Conservation (phyloP, 768 basidiomycete species). For the Hypholoma sublateritium region DNA sequence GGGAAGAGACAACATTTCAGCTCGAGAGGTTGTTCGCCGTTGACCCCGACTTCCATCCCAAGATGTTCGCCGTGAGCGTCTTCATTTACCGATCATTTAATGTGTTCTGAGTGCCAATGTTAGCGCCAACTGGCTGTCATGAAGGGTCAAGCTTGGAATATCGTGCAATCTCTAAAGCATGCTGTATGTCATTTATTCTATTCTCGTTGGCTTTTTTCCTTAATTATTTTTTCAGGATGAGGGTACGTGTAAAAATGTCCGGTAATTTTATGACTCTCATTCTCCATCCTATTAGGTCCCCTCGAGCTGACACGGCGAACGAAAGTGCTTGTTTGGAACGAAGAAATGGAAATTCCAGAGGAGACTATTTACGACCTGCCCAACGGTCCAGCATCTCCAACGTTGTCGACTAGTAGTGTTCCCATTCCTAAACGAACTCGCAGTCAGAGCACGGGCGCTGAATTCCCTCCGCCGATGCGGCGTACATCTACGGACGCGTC, state of each 20-base stretch:
- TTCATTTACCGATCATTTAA: constrained; percentile 1
- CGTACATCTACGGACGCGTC: constrained; percentile 62
- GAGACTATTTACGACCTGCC: constrained; percentile 43
- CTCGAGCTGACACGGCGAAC: constrained; percentile 84
- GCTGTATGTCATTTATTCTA: constrained; percentile 43
- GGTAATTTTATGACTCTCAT: not conserved
- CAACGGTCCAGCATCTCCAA: constrained; percentile 51
- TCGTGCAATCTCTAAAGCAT: constrained; percentile 81
- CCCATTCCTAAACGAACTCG: constrained; percentile 53
- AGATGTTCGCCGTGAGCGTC: constrained; percentile 75
- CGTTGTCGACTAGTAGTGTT: constrained; percentile 59
- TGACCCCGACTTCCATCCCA: constrained; percentile 86
- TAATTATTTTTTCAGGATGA: constrained; percentile 55
- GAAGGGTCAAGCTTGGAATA: constrained; percentile 91
- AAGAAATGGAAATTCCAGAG: constrained; percentile 73
- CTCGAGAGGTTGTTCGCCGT: constrained; percentile 75
- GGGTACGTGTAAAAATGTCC: constrained; percentile 40
- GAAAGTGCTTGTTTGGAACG: constrained; percentile 84
- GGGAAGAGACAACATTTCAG: constrained; percentile 83
- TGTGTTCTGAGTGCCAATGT: constrained; percentile 2
- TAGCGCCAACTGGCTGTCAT: constrained; percentile 90
- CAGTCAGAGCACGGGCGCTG: constrained; percentile 63
- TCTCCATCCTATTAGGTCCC: constrained; percentile 55
- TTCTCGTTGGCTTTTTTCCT: not conserved
- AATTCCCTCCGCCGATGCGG: constrained; percentile 75